Conservation (phyloP, 2,329 filamentous ascomycete species). For the Graphium sp. region DNA sequence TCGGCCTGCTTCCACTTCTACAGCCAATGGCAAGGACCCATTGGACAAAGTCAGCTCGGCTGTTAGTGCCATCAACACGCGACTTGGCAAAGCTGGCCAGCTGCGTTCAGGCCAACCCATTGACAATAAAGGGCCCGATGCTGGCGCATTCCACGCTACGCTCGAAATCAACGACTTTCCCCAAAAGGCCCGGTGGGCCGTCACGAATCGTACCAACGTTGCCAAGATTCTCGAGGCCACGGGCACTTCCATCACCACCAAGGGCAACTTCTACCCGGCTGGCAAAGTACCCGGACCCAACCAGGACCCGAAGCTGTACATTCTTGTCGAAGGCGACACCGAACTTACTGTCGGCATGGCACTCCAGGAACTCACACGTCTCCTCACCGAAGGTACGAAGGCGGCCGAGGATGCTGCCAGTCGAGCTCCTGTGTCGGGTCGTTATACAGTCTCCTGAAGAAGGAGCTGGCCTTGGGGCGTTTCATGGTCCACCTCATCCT, state of each 20-base stretch:
- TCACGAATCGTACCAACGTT: slow-evolving; percentile 96
- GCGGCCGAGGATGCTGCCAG: slow-evolving; percentile 78
- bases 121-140: slow-evolving; percentile 96
- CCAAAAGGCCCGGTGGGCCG: slow-evolving; percentile 94
- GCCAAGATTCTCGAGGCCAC: slow-evolving; percentile 94
- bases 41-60: slow-evolving; percentile 82
- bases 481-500: no score
- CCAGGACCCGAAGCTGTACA: slow-evolving; percentile 87
- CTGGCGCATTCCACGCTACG: slow-evolving; percentile 89
- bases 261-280: slow-evolving; percentile 73
- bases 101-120: slow-evolving; percentile 86
- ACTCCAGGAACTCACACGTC: slow-evolving; percentile 73
- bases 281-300: slow-evolving; percentile 65
- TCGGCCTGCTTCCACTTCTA: slow-evolving; percentile 10
- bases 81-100: slow-evolving; percentile 76
- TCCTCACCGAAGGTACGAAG: slow-evolving; percentile 80
- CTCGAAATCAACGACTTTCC: slow-evolving; percentile 99
- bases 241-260: slow-evolving; percentile 91
- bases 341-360: slow-evolving; percentile 83
- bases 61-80: slow-evolving; percentile 77
- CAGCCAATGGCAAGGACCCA: slow-evolving; percentile 38
- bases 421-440: slow-evolving; percentile 58
- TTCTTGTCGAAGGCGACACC: slow-evolving; percentile 92
- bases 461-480: no score
- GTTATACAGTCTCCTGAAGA: slow-evolving; percentile 70